Evolutionary conservation across 345 rosid genomes (phyloP), one percentile per base, ranked within the genome.

Genomic region (Acer negundo): DNA sequence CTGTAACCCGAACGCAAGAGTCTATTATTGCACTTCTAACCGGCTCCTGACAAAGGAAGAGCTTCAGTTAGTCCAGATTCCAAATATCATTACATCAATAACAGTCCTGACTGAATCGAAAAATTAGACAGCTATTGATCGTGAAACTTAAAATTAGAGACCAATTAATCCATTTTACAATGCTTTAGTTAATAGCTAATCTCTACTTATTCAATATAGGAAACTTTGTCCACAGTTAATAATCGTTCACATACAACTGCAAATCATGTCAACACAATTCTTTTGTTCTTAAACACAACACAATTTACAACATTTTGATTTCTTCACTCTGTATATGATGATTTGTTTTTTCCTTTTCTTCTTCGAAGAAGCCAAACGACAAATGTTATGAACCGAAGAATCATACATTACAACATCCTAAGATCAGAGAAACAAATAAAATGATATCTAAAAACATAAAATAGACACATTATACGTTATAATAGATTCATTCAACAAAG

Each of bases 1-100:
- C 99, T 0, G 89, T 91, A n/a, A 94, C 90, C 31, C 94, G 92
- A 84, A 94, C 87, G 86, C 87, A 84, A 9, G 87, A 87, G 74
- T 94, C 97, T 69, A 94, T 83, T 49, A 81, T 78, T 68, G 95
- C 95, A 67, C 94, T 88, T 87, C 90, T 89, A 53, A 84, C 86
- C 10, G 94, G 93, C 56, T 89, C 94, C 99, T 94, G 90, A 65
- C 38, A 79, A 44, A 56, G 31, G 42, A 53, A 61, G 59, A 58
- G 17, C 47, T 80, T 78, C 55, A 44, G 13, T 80, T 65, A 69
- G 74, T 26, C 55, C 55, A 53, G 49, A 16, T 46, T 24, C 23
- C 20, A 23, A 1, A 59, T 42, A 8, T n/a, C 22, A 70, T 31
- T 58, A 42, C 10, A 65, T 15, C 62, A 13, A 62, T 46, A 31